phyloP scores from a whole-genome alignment of 129 eudicot genomes.

The Smallanthus sonchifolius region DNA sequence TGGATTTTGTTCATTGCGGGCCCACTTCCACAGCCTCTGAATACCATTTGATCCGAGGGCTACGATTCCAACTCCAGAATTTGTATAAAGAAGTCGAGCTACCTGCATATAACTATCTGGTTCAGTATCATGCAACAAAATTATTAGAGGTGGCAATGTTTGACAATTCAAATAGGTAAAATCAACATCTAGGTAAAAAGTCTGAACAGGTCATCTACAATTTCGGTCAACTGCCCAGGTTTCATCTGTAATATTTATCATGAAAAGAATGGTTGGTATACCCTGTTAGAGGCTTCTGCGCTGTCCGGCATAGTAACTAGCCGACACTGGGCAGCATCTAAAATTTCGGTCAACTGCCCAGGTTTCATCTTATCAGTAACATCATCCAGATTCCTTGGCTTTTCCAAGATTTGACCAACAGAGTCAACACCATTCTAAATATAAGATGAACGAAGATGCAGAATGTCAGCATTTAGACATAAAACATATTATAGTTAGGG shows the following conservation, averaged over 20 bases:
- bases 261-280: slow-evolving; percentile 15
- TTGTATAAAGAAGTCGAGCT: slow-evolving; percentile 81
- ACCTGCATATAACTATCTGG: slow-evolving; percentile 41
- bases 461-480: not conserved
- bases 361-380: slow-evolving; percentile 56
- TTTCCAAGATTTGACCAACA: slow-evolving; percentile 55
- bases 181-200: not conserved
- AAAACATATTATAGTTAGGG: not conserved
- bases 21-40: slow-evolving; percentile 91
- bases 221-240: no score
- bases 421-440: slow-evolving; percentile 66
- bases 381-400: slow-evolving; percentile 57
- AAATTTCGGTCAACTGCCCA: slow-evolving; percentile 72
- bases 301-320: slow-evolving; percentile 77
- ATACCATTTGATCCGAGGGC: slow-evolving; percentile 80
- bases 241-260: slow-evolving; percentile 4
- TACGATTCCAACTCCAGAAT: slow-evolving; percentile 78
- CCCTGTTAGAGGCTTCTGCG: slow-evolving; percentile 62
- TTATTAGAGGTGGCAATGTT: not conserved
- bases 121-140: not conserved
- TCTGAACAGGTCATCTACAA: no score
- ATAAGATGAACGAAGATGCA: not conserved
- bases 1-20: slow-evolving; percentile 66
- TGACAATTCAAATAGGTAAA: not conserved
- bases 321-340: slow-evolving; percentile 64